Evolutionary conservation across 2,329 filamentous ascomycete species (phyloP), one percentile per base, ranked within the genome.

Genomic region (Aureobasidium leucospermi): DNA sequence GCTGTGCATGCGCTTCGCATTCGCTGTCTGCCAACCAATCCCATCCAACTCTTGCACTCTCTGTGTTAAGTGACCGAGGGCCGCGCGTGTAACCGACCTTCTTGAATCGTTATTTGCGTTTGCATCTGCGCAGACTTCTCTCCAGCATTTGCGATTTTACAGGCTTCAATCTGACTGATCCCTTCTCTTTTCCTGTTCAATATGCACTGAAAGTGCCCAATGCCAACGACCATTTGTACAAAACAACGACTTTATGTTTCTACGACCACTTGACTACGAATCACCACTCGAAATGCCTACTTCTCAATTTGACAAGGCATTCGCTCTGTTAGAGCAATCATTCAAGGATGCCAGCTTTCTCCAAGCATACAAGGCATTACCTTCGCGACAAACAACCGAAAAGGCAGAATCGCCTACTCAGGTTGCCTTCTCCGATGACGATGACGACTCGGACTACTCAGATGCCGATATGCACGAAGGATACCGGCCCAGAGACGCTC

Each of bases 391-490:
- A 36, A 47, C 52, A 4, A 58, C 52, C 13, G 52, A 58, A 51
- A 34, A 32, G 29, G 39, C 43, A 32, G 47, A 46, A 38, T 52
- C 58, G 9, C 38, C 58, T 6, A 53, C 28, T 3, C 29, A 45
- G 6, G 31, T 19, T 13, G 41, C 38, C 39, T 34, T 52, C 19
- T 58, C 55, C 6, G 49, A 41, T 8, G 58, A 59, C 31, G 41
- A 53, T 23, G 48, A 53, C 31, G 58, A 53, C 15, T 39, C 38
- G 11, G 38, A 43, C 31, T 39, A 23, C 1, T 49, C 52, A 11
- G 45, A 42, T 34, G 52, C 16, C 16, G 41, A 45, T 29, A 61
- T 61, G 52, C 59, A 61, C 31, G 45, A 61, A 16, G 59, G 59
- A 39, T 58, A 61, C 28, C 42, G 58, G 7, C 36, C 46, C 36